Base-by-base conservation (phyloP, 2,329 filamentous ascomycete genomes). In the Raffaelea arxii region DNA sequence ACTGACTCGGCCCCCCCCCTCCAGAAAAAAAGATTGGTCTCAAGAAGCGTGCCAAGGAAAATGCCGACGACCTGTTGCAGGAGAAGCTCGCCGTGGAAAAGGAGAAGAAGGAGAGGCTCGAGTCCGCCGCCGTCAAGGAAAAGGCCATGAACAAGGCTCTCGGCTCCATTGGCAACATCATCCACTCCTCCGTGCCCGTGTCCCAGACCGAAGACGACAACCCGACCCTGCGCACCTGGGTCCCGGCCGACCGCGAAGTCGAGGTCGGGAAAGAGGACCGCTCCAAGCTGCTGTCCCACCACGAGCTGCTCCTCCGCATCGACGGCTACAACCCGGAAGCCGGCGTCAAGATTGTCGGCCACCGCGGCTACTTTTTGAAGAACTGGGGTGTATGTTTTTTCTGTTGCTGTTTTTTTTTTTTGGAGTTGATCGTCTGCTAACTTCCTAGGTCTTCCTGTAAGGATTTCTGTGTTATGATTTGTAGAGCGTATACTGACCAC, bases 31-130 rank as follows among this genome's bases (percentile, higher is more conserved):
- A 53, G 27, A 55, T 55, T 36, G 53, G 50, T 27, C 46, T 49
- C n/a, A 94, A 91, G 74, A 95, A 94, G 72, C 95, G 94, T 82
- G 82, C 82, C 56, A 95, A 96, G 72, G 88, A 94, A 69, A 81
- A 91, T 62, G 88, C 88, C 36, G 79, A 79, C 55, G 84, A 89
- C 36, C 71, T 96, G 51, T 72, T 96, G 49, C 71, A 82, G 60
- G 72, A 91, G 63, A 96, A 95, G 49, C n/a, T 45, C 7, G 50
- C 44, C 35, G 45, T 50, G 5, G 83, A 90, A 59, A 82, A 86
- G 65, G 75, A 89, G 66, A 91, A 94, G 73, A 90, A 90, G 68
- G 75, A 75, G 39, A 73, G 89, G 49, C 79, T 89, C 56, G 84
- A 88, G 27, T 68, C 77, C 48, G 53, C 89, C 2, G 71, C 73